A percentile compares a stretch with the other conserved stretches of the same genome.
These are phyloP conservation scores for Ophiocordyceps australis DNA, from an alignment of 2,329 filamentous ascomycete species.

Conservation along the genomic window DNA sequence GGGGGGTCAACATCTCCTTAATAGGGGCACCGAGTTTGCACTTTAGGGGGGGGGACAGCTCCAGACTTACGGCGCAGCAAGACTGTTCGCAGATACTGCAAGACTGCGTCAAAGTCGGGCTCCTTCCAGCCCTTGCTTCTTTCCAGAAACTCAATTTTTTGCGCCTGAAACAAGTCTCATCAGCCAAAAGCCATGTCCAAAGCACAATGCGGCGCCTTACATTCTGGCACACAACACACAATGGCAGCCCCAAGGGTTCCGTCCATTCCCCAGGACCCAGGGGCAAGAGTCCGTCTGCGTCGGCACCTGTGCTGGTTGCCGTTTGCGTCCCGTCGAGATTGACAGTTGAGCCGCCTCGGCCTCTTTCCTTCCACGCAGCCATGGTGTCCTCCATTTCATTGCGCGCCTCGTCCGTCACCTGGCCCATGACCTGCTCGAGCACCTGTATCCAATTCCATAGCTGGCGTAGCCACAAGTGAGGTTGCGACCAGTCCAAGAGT, in stretches of 20 bases:
- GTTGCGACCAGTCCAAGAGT: conserved; percentile 88
- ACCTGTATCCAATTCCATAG: conserved; percentile 80
- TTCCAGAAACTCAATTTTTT: conserved; percentile 81
- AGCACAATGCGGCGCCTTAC: conserved; percentile 27
- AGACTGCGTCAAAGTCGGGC: conserved; percentile 87
- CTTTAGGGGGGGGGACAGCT: conserved; percentile 1
- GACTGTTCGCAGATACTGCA: conserved; percentile 82
- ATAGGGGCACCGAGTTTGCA: conserved; percentile 6
- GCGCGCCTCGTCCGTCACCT: conserved; percentile 58
- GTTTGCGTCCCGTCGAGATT: conserved; percentile 43
- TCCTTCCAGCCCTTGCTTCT: conserved; percentile 88
- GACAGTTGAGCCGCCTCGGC: conserved; percentile 42
- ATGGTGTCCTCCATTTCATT: conserved; percentile 78
- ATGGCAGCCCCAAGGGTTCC: conserved; percentile 66
- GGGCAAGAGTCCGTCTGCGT: conserved; percentile 54
- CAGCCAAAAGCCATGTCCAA: conserved; percentile 5
- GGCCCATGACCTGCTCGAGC: conserved; percentile 57
- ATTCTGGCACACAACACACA: conserved; percentile 94
- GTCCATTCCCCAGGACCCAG: conserved; percentile 86
- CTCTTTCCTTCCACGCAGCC: conserved; percentile 58
- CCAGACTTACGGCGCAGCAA: conserved; percentile 58
- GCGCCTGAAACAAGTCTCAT: conserved; percentile 33
- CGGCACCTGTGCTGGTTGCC: conserved; percentile 30
- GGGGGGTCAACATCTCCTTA: no score
- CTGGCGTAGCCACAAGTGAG: conserved; percentile 82